phyloP scores from a whole-genome alignment of 345 rosid species.

The Lepidium sativum region DNA sequence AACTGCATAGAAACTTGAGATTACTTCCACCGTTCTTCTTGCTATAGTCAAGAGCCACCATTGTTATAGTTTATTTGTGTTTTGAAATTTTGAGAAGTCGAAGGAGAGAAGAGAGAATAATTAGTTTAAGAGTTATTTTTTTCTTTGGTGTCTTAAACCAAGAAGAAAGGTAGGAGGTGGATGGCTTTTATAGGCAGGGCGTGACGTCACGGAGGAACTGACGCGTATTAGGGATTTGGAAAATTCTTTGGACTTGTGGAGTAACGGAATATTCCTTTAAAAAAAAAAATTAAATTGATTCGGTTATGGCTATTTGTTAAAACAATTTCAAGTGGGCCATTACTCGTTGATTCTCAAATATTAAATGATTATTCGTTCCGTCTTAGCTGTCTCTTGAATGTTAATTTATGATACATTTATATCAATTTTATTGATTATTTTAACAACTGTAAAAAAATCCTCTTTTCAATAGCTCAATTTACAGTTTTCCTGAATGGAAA shows the following conservation, averaged over 20 bases:
- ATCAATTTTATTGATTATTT: neutral
- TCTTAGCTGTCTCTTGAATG: neutral
- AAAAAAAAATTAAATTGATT: no score
- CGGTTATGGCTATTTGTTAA: neutral
- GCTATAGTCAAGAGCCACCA: slow-evolving; percentile 14
- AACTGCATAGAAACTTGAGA: slow-evolving; percentile 80
- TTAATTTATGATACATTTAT: neutral
- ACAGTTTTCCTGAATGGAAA: no score
- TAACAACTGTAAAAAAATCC: no score
- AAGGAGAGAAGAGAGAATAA: no score
- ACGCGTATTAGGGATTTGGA: slow-evolving; percentile 16
- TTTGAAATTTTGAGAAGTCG: no score
- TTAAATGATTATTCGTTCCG: neutral
- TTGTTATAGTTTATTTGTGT: neutral
- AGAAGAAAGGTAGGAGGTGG: neutral
- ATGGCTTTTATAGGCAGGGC: slow-evolving; percentile 10
- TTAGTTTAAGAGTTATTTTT: no score
- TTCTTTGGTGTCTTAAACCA: no score
- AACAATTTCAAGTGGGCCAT: neutral
- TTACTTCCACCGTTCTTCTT: slow-evolving; percentile 23
- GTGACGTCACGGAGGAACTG: slow-evolving; percentile 5
- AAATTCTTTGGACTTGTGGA: slow-evolving; percentile 16
- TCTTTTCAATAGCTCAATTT: no score
- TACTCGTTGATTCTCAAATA: neutral
- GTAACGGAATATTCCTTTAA: slow-evolving; percentile 13